phyloP scores from a whole-genome alignment of 169 alveolate species.

The Ichthyophthirius multifiliis region DNA sequence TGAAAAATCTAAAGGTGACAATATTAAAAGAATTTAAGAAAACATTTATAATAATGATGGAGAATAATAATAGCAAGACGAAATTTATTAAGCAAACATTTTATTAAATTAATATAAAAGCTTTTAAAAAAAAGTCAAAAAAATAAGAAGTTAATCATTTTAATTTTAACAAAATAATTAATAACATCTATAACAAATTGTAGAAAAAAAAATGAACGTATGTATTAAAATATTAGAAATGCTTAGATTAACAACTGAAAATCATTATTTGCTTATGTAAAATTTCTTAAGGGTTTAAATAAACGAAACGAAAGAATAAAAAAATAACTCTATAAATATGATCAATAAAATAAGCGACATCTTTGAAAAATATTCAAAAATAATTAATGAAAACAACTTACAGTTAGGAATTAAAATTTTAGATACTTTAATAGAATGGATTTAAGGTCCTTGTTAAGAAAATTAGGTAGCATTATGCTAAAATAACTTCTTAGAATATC shows the following conservation, averaged over 20 bases:
- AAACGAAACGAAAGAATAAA: background rate
- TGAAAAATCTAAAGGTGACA: background rate
- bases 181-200: no score
- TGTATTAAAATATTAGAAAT: background rate
- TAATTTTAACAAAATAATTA: no score
- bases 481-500: constrained; percentile 15
- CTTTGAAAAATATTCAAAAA: constrained; percentile 31
- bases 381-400: constrained; percentile 27
- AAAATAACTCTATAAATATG: constrained; percentile 13
- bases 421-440: constrained; percentile 21
- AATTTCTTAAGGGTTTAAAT: constrained; percentile 18
- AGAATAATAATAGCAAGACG: no score
- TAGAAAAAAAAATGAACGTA: no score
- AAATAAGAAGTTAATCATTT: no score
- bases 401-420: constrained; percentile 13
- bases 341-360: constrained; percentile 17
- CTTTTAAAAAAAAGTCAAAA: no score
- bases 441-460: constrained; percentile 31
- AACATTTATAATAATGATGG: no score
- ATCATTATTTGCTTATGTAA: constrained; percentile 18
- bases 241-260: constrained; percentile 3
- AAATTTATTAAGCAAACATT: no score
- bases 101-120: no score
- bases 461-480: constrained; percentile 18
- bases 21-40: no score